Percentiles rank a stretch among this genome's conserved stretches.
These are phyloP conservation scores for Bonia amplexicaulis DNA, from an alignment of 176 grass and related monocot species.

Conservation along the genomic window DNA sequence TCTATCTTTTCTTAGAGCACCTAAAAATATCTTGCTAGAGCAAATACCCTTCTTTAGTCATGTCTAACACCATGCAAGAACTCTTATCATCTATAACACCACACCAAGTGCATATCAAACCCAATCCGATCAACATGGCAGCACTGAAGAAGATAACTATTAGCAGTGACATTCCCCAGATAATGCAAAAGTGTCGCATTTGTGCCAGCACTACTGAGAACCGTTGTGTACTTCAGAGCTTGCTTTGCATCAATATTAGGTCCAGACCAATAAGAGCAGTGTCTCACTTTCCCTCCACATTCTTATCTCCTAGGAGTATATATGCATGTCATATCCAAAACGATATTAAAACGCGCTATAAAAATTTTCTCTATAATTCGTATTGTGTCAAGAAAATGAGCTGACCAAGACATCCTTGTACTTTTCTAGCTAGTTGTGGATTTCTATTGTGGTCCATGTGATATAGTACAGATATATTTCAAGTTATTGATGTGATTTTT, in stretches of 20 bases:
- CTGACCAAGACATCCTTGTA: background rate
- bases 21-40: background rate
- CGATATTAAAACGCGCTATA: background rate
- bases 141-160: background rate
- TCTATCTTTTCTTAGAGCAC: background rate
- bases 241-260: conserved; percentile 10
- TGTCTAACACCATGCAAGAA: background rate
- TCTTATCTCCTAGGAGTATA: background rate
- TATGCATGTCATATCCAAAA: background rate
- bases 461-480: background rate
- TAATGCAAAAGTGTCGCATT: background rate
- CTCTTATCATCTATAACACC: background rate
- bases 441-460: background rate
- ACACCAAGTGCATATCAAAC: background rate
- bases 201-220: conserved; percentile 18
- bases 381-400: background rate
- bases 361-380: background rate
- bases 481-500: background rate
- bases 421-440: background rate
- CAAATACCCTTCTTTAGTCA: background rate
- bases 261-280: background rate
- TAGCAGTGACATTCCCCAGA: conserved; percentile 11
- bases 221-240: background rate
- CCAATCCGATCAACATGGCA: conserved; percentile 6
- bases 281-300: background rate